Conservation (phyloP, 2,329 filamentous ascomycete species). For the Aureobasidium subglaciale region DNA sequence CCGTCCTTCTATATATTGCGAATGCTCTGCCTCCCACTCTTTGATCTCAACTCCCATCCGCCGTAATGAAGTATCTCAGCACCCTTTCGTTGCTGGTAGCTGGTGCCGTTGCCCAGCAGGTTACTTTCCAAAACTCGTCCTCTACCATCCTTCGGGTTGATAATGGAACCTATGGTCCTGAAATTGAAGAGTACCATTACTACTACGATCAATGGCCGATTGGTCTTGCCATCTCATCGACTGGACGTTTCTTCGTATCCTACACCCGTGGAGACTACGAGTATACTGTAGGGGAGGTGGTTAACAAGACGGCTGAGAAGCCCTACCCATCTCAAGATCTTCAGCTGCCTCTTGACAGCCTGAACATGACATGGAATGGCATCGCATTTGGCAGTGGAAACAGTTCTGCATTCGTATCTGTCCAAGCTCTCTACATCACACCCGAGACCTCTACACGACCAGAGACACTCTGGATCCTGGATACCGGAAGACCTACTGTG, state of each 20-base stretch:
- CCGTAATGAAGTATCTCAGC: conserved; percentile 10
- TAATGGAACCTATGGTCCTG: conserved; percentile 42
- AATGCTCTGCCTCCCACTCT: background rate
- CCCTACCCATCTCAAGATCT: conserved; percentile 38
- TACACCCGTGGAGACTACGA: conserved; percentile 41
- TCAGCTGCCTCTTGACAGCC: conserved; percentile 29
- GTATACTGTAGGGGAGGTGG: conserved; percentile 43
- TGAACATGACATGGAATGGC: conserved; percentile 36
- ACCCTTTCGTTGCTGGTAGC: conserved; percentile 12
- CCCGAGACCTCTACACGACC: conserved; percentile 29
- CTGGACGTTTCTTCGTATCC: conserved; percentile 38
- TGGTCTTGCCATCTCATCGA: conserved; percentile 37
- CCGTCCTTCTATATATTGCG: background rate
- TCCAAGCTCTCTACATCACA: conserved; percentile 41
- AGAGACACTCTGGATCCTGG: conserved; percentile 41
- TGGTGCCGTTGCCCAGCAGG: conserved; percentile 16
- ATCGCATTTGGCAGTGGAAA: conserved; percentile 41
- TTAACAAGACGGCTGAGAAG: conserved; percentile 41
- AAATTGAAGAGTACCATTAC: conserved; percentile 40
- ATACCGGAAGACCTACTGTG: conserved; percentile 40
- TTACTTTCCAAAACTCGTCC: conserved; percentile 24
- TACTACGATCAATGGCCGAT: conserved; percentile 43
- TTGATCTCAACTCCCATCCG: background rate
- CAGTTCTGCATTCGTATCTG: conserved; percentile 34
- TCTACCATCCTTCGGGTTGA: conserved; percentile 36